phyloP scores from a whole-genome alignment of 2,329 filamentous ascomycete genomes.

The Zasmidium cellare region DNA sequence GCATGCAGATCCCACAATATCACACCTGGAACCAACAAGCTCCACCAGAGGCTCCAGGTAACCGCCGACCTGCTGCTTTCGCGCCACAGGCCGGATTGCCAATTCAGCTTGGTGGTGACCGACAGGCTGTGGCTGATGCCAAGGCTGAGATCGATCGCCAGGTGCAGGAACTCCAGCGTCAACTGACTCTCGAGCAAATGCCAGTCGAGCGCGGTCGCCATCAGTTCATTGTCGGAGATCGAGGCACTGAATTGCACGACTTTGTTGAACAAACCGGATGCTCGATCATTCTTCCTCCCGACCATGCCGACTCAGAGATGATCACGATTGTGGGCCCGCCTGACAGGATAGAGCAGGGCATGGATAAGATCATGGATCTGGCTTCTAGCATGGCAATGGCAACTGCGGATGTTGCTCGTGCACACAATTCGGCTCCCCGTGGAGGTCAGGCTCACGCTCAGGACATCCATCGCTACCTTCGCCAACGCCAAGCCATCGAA shows the following conservation, averaged over 20 bases:
- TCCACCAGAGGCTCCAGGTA: constrained; percentile 61
- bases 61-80: constrained; percentile 70
- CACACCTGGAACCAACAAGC: constrained; percentile 70
- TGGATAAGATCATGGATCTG: constrained; percentile 83
- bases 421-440: constrained; percentile 71
- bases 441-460: constrained; percentile 78
- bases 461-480: constrained; percentile 84
- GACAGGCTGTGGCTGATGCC: constrained; percentile 74
- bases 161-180: constrained; percentile 71
- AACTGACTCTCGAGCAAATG: constrained; percentile 75
- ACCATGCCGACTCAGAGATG: constrained; percentile 74
- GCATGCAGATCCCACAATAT: constrained; percentile 80
- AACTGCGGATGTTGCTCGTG: constrained; percentile 77
- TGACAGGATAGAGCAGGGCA: constrained; percentile 66
- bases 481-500: constrained; percentile 76
- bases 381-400: constrained; percentile 84
- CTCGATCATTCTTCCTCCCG: constrained; percentile 76
- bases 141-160: constrained; percentile 78
- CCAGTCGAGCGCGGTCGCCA: constrained; percentile 84
- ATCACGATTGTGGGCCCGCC: constrained; percentile 82
- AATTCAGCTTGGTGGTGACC: constrained; percentile 85
- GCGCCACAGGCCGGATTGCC: constrained; percentile 69
- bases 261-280: constrained; percentile 92
- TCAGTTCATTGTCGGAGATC: constrained; percentile 90
- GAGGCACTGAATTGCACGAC: constrained; percentile 75